phyloP scores from a whole-genome alignment of 495 filamentous ascomycete species.

The Lepraria neglecta region DNA sequence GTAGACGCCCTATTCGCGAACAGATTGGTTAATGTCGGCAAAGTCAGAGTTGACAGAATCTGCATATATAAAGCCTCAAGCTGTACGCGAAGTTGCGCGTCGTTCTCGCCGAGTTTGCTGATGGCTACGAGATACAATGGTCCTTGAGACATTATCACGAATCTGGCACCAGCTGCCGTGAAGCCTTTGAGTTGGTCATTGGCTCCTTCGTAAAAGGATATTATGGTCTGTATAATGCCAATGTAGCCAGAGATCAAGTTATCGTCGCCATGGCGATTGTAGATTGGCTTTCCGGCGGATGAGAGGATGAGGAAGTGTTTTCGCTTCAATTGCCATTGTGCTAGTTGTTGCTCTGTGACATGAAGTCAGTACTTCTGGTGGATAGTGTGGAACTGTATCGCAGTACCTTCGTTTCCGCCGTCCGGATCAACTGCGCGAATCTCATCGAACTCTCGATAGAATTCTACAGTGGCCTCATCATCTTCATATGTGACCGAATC shows the following conservation, averaged over 20 bases:
- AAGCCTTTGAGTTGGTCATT: slow-evolving; percentile 73
- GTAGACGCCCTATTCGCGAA: slow-evolving; percentile 87
- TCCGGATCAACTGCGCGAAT: slow-evolving; percentile 58
- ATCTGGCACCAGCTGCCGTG: slow-evolving; percentile 72
- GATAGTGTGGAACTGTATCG: slow-evolving; percentile 7
- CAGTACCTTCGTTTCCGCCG: slow-evolving; percentile 60
- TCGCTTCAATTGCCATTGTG: slow-evolving; percentile 74
- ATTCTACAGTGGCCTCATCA: slow-evolving; percentile 52
- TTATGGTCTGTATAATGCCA: slow-evolving; percentile 95
- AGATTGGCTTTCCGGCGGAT: slow-evolving; percentile 96
- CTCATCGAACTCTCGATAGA: slow-evolving; percentile 71
- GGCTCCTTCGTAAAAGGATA: slow-evolving; percentile 85
- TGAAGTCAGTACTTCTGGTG: not conserved
- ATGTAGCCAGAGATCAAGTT: slow-evolving; percentile 84
- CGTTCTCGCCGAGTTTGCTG: slow-evolving; percentile 83
- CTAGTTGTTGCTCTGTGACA: slow-evolving; percentile 55
- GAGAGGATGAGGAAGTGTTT: slow-evolving; percentile 98
- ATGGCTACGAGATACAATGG: slow-evolving; percentile 91
- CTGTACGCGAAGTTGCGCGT: slow-evolving; percentile 76
- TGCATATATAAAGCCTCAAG: slow-evolving; percentile 97
- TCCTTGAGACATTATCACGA: slow-evolving; percentile 75
- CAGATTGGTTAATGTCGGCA: slow-evolving; percentile 79
- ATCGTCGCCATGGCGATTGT: slow-evolving; percentile 86
- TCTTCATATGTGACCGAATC: slow-evolving; percentile 43
- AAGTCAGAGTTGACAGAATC: slow-evolving; percentile 87